Evolutionary conservation across 768 basidiomycete species (phyloP), one percentile per base, ranked within the genome.

Genomic region (Termitomyces sp.): DNA sequence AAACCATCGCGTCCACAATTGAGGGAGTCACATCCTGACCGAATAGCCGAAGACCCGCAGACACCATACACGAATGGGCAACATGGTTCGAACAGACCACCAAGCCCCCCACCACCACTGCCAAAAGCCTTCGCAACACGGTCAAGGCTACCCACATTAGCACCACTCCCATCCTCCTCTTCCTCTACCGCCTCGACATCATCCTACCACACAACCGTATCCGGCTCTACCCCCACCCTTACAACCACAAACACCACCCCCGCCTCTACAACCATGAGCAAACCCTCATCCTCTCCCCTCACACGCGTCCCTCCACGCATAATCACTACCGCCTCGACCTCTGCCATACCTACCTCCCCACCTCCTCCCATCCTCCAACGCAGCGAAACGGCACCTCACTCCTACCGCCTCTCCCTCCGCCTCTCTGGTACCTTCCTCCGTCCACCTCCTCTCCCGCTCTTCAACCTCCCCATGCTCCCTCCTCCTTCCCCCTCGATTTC

Each of bases 401-500:
- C 46, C 19, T 59, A 59, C 16, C 59, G 49, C 25, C 54, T 54
- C 47, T 56, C 53, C 27, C 53, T 43, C 63, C 63, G 35, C 45
- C 48, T 54, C 60, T 66, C 34, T 62, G 53, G n/a, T 56, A 63
- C 32, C 59, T 65, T 70, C 16, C 38, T 64, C 27, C 66, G 69
- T 10, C 67, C 67, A 2, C 71, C 71, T 19, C 69, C 72, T 5
- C 43, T 75, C 27, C 69, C 83, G 3, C 62, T 82, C 45, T 65
- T 79, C 17, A 78, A 76, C 63, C 70, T 87, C 4, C 85, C 85
- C 4, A 72, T 73, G 19, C 68, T 84, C 12, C 77, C 77, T 7
- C 63, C 70, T 7, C 65, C 71, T 7, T 49, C 54, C 0, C 62
- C 65, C 0, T 12, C 19, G 9, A 29, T 38, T 27, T 25, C 46